A percentile compares a stretch with the other conserved stretches of the same genome.
These are phyloP conservation scores for Daldinia concentrica DNA, from an alignment of 495 filamentous ascomycete species.

Conservation along the genomic window DNA sequence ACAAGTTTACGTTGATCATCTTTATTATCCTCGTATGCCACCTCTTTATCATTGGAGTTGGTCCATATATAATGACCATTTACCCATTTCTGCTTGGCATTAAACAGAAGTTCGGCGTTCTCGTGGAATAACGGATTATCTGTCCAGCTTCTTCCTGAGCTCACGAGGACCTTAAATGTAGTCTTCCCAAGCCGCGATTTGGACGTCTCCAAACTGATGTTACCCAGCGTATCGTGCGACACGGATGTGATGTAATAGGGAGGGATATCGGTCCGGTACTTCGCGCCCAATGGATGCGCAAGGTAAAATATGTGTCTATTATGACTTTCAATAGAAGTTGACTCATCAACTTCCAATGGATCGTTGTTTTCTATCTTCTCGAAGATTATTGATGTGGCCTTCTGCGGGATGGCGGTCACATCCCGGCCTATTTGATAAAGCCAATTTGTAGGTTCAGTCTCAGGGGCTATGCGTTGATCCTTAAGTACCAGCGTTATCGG, in stretches of 20 bases:
- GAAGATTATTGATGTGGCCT: neutral
- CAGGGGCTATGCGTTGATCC: neutral
- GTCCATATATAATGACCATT: neutral
- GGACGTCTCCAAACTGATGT: neutral
- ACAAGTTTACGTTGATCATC: neutral
- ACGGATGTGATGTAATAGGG: neutral
- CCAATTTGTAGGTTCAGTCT: neutral
- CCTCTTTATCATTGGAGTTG: neutral
- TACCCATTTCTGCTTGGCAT: neutral
- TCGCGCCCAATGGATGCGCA: neutral
- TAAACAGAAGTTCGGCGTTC: neutral
- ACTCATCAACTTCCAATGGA: neutral
- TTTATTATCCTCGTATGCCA: neutral
- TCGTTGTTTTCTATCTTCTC: neutral
- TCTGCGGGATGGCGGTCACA: neutral
- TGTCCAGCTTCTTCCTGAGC: neutral
- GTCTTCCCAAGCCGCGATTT: neutral
- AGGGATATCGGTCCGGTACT: neutral
- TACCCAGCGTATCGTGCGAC: neutral
- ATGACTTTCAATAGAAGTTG: neutral
- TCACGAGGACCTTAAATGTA: neutral
- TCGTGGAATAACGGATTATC: neutral
- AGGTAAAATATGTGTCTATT: neutral
- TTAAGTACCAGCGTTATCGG: neutral
- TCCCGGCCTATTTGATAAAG: neutral